phyloP scores from a whole-genome alignment of 257 asterid species.

The Nicotiana benthamiana region DNA sequence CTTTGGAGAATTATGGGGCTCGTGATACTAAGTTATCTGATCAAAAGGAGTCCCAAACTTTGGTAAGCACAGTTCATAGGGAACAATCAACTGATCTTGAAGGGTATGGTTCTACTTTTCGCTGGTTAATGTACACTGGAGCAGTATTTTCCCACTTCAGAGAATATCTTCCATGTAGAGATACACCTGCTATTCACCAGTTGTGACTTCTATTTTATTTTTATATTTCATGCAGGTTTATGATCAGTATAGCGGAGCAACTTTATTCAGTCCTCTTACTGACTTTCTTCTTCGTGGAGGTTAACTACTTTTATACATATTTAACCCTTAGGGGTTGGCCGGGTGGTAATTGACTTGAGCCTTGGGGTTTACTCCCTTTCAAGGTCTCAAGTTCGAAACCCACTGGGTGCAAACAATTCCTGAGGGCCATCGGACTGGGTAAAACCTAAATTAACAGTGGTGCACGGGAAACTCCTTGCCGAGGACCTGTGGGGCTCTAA shows the following conservation, averaged over 20 bases:
- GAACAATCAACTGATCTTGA: constrained; percentile 58
- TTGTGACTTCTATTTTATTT: constrained; percentile 10
- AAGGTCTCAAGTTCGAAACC: too few relatives aligned
- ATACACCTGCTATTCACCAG: neutral
- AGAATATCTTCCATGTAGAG: neutral
- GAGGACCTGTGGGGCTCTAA: too few relatives aligned
- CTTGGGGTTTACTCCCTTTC: too few relatives aligned
- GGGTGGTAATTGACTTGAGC: too few relatives aligned
- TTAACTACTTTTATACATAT: constrained; percentile 18
- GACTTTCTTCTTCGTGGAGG: constrained; percentile 91
- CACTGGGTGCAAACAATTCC: too few relatives aligned
- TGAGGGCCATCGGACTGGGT: too few relatives aligned
- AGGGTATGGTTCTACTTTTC: constrained; percentile 38
- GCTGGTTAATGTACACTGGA: constrained; percentile 8
- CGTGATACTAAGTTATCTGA: constrained; percentile 31
- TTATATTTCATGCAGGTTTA: constrained; percentile 34
- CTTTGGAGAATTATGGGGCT: constrained; percentile 39
- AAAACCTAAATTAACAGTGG: too few relatives aligned
- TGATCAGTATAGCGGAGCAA: constrained; percentile 87
- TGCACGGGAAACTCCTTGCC: too few relatives aligned
- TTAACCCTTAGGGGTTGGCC: too few relatives aligned
- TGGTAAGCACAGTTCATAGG: constrained; percentile 21
- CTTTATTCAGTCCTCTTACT: constrained; percentile 74
- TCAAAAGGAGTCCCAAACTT: constrained; percentile 28
- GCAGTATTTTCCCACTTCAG: neutral